A percentile compares a stretch with the other conserved stretches of the same genome.
These are phyloP conservation scores for Ophiocordyceps camponoti-saundersi DNA, from an alignment of 2,329 filamentous ascomycete genomes.

Conservation along the genomic window DNA sequence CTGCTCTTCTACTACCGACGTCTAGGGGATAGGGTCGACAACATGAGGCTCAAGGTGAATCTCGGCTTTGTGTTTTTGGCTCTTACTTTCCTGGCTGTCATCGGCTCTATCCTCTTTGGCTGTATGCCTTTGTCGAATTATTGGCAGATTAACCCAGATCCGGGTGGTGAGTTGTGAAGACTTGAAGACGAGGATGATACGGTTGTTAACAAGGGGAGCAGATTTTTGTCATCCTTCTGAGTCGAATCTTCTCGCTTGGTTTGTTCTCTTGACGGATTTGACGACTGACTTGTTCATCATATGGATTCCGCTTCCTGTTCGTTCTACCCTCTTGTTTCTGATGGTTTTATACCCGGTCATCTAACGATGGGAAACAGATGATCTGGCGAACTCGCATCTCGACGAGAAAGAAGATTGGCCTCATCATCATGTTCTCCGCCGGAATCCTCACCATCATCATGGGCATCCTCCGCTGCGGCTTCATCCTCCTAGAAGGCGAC, in stretches of 20 bases:
- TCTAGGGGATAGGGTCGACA: slow-evolving; percentile 21
- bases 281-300: slow-evolving; percentile 39
- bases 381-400: slow-evolving; percentile 17
- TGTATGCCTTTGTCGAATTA: slow-evolving; percentile 34
- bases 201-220: background rate
- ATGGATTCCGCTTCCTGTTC: slow-evolving; percentile 30
- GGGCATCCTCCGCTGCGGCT: slow-evolving; percentile 18
- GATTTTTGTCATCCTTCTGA: slow-evolving; percentile 30
- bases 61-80: slow-evolving; percentile 30
- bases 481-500: slow-evolving; percentile 11
- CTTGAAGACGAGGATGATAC: background rate
- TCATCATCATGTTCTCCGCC: slow-evolving; percentile 18
- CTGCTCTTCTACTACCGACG: slow-evolving; percentile 37
- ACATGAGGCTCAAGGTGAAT: slow-evolving; percentile 16
- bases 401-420: slow-evolving; percentile 17
- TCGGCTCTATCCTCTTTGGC: slow-evolving; percentile 30
- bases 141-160: slow-evolving; percentile 41
- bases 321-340: background rate
- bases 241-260: slow-evolving; percentile 30
- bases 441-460: slow-evolving; percentile 22
- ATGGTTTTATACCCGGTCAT: background rate
- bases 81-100: slow-evolving; percentile 27
- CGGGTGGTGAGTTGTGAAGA: slow-evolving; percentile 24
- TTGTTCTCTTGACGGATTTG: slow-evolving; percentile 31
- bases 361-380: slow-evolving; percentile 12